Conservation (phyloP, 768 basidiomycete species). For the Porpolomopsis calyptriformis region DNA sequence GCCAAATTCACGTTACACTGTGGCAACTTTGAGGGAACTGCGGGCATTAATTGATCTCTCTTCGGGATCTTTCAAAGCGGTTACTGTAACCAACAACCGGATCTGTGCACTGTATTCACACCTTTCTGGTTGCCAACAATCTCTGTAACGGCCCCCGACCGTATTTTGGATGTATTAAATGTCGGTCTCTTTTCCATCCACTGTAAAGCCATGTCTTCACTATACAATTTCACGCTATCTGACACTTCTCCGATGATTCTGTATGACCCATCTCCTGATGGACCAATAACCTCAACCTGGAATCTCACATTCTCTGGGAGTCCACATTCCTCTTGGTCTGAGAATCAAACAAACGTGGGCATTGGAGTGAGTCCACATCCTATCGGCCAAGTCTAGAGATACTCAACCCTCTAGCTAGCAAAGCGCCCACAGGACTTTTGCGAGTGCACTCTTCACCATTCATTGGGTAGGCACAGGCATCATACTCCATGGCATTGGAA, state of each 20-base stretch:
- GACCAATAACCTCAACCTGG: neutral
- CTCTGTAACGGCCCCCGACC: too few relatives aligned
- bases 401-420: neutral
- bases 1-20: too few relatives aligned
- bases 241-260: constrained; percentile 37
- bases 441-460: neutral
- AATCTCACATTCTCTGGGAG: neutral
- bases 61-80: too few relatives aligned
- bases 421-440: neutral
- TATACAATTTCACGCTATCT: neutral
- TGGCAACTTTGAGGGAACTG: too few relatives aligned
- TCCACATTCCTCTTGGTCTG: neutral
- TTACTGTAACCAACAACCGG: too few relatives aligned
- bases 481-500: neutral
- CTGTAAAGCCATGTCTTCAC: neutral
- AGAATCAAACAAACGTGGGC: neutral
- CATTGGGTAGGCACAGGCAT: constrained; percentile 1
- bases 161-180: too few relatives aligned
- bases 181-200: neutral
- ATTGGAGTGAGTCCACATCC: neutral
- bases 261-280: neutral
- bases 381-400: neutral
- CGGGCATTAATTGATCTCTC: too few relatives aligned
- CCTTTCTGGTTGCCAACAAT: too few relatives aligned
- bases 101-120: too few relatives aligned